Conservation (phyloP, 23 red algal genomes). For the Gracilariopsis chorda region DNA sequence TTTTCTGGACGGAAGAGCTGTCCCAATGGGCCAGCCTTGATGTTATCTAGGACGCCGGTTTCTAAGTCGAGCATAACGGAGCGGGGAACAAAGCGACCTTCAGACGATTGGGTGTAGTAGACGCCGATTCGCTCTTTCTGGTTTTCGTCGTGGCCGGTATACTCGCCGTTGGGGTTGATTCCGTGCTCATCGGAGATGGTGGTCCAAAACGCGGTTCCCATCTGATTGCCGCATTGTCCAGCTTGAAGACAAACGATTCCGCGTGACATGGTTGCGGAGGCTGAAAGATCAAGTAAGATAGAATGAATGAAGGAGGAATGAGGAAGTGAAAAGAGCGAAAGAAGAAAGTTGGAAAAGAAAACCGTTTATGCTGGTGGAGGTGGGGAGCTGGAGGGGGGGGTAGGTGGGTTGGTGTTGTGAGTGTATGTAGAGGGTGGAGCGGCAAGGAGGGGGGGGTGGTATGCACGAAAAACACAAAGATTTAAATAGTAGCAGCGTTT, state of each 20-base stretch:
- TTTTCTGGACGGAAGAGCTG: constrained; percentile 93
- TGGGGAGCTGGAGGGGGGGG: too few species aligned
- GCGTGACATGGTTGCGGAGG: constrained; percentile 29
- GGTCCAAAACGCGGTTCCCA: constrained; percentile 92
- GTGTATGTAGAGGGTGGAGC: too few species aligned
- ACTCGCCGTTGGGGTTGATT: constrained; percentile 69
- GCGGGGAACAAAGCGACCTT: constrained; percentile 89
- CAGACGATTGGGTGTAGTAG: constrained; percentile 91
- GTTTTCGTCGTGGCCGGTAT: constrained; percentile 48
- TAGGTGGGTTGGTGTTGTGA: too few species aligned
- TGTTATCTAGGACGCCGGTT: constrained; percentile 88
- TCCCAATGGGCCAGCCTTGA: constrained; percentile 66
- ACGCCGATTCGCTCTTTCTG: constrained; percentile 85
- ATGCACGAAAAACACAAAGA: too few species aligned
- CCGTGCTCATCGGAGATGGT: constrained; percentile 97
- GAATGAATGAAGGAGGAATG: not conserved
- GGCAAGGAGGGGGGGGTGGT: too few species aligned
- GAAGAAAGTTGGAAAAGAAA: not conserved
- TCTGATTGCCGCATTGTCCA: constrained; percentile 99
- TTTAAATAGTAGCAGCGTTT: too few species aligned
- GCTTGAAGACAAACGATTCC: constrained; percentile 56
- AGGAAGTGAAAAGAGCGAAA: not conserved
- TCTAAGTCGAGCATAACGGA: constrained; percentile 92
- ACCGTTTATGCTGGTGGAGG: too few species aligned
- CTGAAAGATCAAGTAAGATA: not conserved